Evolutionary conservation across 768 basidiomycete genomes (phyloP).

Genomic region (Phallus indusiatus): DNA sequence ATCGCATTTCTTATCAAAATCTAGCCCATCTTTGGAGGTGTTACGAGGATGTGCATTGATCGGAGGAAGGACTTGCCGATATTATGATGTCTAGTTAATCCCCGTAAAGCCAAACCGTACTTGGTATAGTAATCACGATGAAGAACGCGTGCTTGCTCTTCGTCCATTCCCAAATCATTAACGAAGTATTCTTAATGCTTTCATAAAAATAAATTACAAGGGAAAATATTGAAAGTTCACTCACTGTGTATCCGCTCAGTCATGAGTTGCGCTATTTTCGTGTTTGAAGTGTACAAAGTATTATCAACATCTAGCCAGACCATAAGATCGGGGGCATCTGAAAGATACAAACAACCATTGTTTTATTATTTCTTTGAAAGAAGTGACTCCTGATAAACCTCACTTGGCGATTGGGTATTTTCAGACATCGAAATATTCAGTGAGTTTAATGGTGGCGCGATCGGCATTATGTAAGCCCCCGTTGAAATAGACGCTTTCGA

Average conservation of each 20-base stretch:
- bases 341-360: background rate
- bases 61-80: conserved; percentile 38
- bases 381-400: background rate
- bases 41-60: background rate
- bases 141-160: conserved; percentile 58
- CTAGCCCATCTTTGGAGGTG: conserved; percentile 51
- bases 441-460: background rate
- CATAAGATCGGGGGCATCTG: conserved; percentile 45
- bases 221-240: conserved; percentile 19
- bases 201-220: background rate
- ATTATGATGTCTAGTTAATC: conserved; percentile 64
- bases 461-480: background rate
- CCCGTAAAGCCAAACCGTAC: conserved; percentile 77
- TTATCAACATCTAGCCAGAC: conserved; percentile 87
- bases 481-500: background rate
- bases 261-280: conserved; percentile 72
- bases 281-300: conserved; percentile 71
- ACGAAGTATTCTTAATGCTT: conserved; percentile 58
- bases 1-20: conserved; percentile 80
- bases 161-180: conserved; percentile 45
- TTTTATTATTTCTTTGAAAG: background rate
- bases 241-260: conserved; percentile 62
- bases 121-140: conserved; percentile 67
- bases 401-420: background rate
- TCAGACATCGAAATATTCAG: background rate